These are phyloP conservation scores for Carpinus viminea DNA, from an alignment of 306 rosid species.

Conservation along the genomic window DNA sequence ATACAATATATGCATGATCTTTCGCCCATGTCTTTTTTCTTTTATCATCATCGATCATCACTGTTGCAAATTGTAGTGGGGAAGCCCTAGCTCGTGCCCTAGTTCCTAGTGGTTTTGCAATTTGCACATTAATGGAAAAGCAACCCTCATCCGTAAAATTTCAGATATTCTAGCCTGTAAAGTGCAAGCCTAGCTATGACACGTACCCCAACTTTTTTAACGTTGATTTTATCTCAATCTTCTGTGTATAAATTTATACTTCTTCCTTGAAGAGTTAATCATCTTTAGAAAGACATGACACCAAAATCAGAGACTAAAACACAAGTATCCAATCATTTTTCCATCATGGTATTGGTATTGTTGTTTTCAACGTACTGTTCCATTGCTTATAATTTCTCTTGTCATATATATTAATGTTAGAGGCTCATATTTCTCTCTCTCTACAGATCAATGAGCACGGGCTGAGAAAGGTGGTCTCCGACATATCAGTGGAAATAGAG, in stretches of 20 bases:
- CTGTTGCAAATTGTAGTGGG: not conserved
- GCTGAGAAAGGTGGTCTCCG: slow-evolving; percentile 49
- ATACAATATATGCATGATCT: too few relatives aligned
- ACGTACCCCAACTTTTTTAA: slow-evolving; percentile 14
- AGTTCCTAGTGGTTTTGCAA: slow-evolving; percentile 33
- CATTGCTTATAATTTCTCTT: not conserved
- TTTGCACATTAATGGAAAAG: slow-evolving; percentile 34
- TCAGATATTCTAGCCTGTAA: slow-evolving; percentile 37
- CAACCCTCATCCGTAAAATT: slow-evolving; percentile 17
- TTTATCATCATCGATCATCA: too few relatives aligned
- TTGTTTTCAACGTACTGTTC: not conserved
- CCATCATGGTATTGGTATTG: slow-evolving; percentile 36
- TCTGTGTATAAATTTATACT: not conserved
- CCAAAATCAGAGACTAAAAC: slow-evolving; percentile 14
- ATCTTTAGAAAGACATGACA: not conserved
- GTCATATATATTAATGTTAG: not conserved
- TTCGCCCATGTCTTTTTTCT: too few relatives aligned
- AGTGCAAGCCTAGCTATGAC: slow-evolving; percentile 20
- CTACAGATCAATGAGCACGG: slow-evolving; percentile 18
- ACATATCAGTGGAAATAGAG: slow-evolving; percentile 39
- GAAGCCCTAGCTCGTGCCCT: not conserved
- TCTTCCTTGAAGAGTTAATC: not conserved
- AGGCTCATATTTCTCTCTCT: not conserved
- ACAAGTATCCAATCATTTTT: slow-evolving; percentile 10
- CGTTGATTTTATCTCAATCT: slow-evolving; percentile 18